A percentile compares a stretch with the other conserved stretches of the same genome.
These are phyloP conservation scores for Bipolaris gigantea DNA, from an alignment of 2,329 filamentous ascomycete species.

Conservation along the genomic window DNA sequence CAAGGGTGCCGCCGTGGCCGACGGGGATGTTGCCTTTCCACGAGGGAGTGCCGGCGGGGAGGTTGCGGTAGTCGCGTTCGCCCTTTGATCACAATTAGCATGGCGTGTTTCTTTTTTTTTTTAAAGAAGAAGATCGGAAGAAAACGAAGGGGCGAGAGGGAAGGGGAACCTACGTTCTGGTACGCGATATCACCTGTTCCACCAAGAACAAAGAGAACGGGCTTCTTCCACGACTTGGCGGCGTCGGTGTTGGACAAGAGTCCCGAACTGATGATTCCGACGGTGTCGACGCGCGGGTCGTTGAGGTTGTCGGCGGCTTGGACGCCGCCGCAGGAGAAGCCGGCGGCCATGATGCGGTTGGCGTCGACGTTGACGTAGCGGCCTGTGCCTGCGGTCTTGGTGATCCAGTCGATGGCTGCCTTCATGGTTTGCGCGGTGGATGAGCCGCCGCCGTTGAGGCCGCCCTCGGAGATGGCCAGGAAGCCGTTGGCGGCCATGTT, in stretches of 20 bases:
- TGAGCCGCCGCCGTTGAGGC: constrained; percentile 10
- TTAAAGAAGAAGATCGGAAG: too few relatives aligned
- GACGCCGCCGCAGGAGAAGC: constrained; percentile 21
- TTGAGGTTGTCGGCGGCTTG: constrained; percentile 20
- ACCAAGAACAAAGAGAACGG: constrained; percentile 21
- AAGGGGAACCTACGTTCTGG: constrained; percentile 16
- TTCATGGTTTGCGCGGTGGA: constrained; percentile 16
- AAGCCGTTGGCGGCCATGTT: constrained; percentile 17
- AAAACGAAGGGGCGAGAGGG: background rate
- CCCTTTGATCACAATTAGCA: constrained; percentile 7
- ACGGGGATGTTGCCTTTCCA: constrained; percentile 29
- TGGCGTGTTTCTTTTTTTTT: too few relatives aligned
- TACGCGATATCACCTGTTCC: constrained; percentile 23
- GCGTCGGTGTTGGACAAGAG: constrained; percentile 14
- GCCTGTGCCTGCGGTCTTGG: constrained; percentile 16
- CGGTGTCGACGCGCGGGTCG: constrained; percentile 15
- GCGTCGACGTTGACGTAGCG: constrained; percentile 25
- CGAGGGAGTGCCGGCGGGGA: constrained; percentile 12
- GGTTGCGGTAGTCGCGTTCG: constrained; percentile 21
- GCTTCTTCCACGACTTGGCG: constrained; percentile 15
- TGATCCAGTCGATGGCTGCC: constrained; percentile 19
- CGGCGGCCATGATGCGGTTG: constrained; percentile 18
- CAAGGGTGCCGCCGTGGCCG: constrained; percentile 21
- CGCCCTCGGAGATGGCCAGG: constrained; percentile 23
- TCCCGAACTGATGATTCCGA: constrained; percentile 23